phyloP scores from a whole-genome alignment of 2,329 filamentous ascomycete genomes.

The Fusarium veterinarium region DNA sequence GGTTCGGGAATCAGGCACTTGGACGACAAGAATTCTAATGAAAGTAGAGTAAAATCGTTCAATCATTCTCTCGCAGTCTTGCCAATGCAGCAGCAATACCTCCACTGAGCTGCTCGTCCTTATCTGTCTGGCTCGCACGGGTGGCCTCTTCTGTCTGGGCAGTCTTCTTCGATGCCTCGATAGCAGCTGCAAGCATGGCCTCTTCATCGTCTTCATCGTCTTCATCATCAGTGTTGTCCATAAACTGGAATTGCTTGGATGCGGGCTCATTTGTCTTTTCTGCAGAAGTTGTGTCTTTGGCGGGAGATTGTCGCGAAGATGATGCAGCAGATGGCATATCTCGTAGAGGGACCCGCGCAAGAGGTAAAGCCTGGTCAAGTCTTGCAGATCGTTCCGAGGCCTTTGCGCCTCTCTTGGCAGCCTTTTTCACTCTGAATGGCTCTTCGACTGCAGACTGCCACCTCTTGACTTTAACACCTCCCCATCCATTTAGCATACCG shows the following conservation, averaged over 20 bases:
- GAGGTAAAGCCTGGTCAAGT: conserved; percentile 54
- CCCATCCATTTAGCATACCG: conserved; percentile 88
- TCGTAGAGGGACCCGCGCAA: conserved; percentile 55
- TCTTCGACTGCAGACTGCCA: conserved; percentile 87
- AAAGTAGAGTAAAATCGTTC: background rate
- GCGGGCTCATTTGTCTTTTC: conserved; percentile 18
- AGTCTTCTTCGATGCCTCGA: conserved; percentile 59
- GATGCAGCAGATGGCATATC: conserved; percentile 50
- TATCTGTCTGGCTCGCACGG: conserved; percentile 24
- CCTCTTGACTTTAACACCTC: conserved; percentile 90
- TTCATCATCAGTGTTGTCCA: conserved; percentile 58
- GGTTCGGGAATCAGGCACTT: background rate
- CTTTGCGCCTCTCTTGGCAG: conserved; percentile 61
- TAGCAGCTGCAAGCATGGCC: conserved; percentile 60
- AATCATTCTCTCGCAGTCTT: conserved; percentile 61
- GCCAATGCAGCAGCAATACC: conserved; percentile 72
- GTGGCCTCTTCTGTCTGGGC: conserved; percentile 45
- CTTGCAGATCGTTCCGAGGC: conserved; percentile 43
- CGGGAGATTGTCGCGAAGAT: conserved; percentile 36
- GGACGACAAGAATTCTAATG: background rate
- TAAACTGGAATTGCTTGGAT: conserved; percentile 53
- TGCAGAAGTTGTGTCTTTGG: conserved; percentile 13
- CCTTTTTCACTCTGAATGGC: conserved; percentile 81
- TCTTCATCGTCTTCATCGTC: conserved; percentile 64
- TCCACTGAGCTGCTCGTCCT: conserved; percentile 60